Conservation (phyloP, 2,329 filamentous ascomycete genomes). For the Fusarium xylarioides region DNA sequence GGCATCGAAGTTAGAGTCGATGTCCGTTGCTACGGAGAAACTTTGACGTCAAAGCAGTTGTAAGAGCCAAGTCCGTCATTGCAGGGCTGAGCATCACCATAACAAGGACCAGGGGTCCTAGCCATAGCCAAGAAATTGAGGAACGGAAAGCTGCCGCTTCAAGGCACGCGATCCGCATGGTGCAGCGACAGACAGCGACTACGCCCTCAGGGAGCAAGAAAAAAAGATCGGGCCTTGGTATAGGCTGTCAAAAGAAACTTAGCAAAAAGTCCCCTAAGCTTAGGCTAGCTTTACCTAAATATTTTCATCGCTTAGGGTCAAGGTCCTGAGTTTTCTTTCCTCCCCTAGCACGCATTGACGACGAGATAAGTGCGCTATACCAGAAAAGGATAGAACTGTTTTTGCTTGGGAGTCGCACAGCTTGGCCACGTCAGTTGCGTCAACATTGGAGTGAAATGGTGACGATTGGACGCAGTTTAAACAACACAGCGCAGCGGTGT, state of each 20-base stretch:
- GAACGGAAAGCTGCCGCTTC: slow-evolving; percentile 30
- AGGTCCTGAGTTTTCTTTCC: too few relatives aligned
- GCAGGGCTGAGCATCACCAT: slow-evolving; percentile 27
- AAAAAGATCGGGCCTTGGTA: too few relatives aligned
- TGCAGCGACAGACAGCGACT: slow-evolving; percentile 2
- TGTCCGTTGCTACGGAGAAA: slow-evolving; percentile 24
- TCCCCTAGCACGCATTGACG: neutral
- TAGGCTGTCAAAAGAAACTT: too few relatives aligned
- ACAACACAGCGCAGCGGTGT: slow-evolving; percentile 18
- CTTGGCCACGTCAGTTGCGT: slow-evolving; percentile 20
- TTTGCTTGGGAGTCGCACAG: slow-evolving; percentile 25
- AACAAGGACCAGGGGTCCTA: slow-evolving; percentile 3
- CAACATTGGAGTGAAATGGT: neutral
- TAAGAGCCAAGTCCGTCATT: neutral
- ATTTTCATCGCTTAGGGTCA: too few relatives aligned
- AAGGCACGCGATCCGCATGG: slow-evolving; percentile 9
- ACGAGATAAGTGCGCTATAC: slow-evolving; percentile 5
- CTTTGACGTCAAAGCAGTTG: slow-evolving; percentile 22
- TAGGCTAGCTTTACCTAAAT: too few relatives aligned
- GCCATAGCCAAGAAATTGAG: neutral
- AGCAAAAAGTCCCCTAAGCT: too few relatives aligned
- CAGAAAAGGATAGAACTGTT: slow-evolving; percentile 8
- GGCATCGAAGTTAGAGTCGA: neutral
- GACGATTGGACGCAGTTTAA: neutral
- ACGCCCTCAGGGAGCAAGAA: too few relatives aligned